Evolutionary conservation across 495 filamentous ascomycete genomes (phyloP).

Genomic region (Podospora anserina): DNA sequence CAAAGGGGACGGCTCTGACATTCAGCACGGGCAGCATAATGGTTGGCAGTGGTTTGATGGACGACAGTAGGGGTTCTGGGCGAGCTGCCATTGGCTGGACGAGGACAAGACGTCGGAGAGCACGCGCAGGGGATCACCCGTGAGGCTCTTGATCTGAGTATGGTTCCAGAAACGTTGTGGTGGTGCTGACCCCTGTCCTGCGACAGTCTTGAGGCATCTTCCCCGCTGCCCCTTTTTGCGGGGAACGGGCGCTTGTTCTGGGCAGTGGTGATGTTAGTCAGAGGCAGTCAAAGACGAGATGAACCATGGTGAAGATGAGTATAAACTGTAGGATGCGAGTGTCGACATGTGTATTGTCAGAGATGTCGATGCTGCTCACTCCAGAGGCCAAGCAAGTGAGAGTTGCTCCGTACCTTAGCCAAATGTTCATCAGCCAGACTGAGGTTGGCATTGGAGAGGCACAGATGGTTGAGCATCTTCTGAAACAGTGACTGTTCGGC

Average conservation of each 20-base stretch:
- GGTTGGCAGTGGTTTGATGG: conserved; percentile 39
- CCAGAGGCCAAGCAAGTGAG: too few relatives aligned
- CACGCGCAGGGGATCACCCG: conserved; percentile 23
- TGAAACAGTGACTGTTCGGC: conserved; percentile 10
- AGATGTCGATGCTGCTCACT: neutral
- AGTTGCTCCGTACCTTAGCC: too few relatives aligned
- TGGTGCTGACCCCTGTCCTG: conserved; percentile 43
- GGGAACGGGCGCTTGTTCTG: conserved; percentile 9
- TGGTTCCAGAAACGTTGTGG: conserved; percentile 19
- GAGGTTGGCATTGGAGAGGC: conserved; percentile 1
- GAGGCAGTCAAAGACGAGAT: neutral
- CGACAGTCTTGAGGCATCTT: conserved; percentile 47
- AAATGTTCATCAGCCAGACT: neutral
- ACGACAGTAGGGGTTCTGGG: conserved; percentile 14
- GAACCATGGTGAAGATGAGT: neutral
- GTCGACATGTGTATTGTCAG: neutral
- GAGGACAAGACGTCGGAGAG: conserved; percentile 20
- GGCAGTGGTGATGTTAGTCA: neutral
- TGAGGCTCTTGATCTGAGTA: conserved; percentile 29
- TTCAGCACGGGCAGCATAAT: conserved; percentile 33
- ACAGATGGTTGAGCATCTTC: conserved; percentile 9
- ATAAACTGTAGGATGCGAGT: neutral
- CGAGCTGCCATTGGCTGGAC: conserved; percentile 33
- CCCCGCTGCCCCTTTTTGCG: conserved; percentile 14
- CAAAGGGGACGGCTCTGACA: conserved; percentile 22